Base-by-base conservation (phyloP, 306 rosid species). In the Sesbania bispinosa region DNA sequence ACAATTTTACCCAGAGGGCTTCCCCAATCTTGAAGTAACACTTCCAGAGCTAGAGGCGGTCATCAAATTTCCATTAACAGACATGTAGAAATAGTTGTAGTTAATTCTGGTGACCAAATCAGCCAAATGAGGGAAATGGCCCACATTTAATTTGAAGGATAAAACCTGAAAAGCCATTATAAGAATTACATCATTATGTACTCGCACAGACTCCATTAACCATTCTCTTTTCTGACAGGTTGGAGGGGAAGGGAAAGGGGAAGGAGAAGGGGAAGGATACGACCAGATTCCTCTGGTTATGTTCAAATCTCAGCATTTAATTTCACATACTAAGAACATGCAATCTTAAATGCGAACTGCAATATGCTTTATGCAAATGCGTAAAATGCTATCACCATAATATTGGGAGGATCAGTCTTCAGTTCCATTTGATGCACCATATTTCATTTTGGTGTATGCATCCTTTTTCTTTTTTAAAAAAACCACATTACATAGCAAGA, bases 61-160 rank as follows among this genome's bases (percentile, higher is more conserved):
- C 94, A 77, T 85, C 74, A 90, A 55, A 88, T 87, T 90, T 59
- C 99, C 99, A 76, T 76, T 82, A 64, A 88, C 88, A 42, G 99
- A 87, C 97, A 94, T 90, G 81, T 94, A 94, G 78, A 87, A 94
- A 74, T 90, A 81, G 83, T 91, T 94, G 79, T 94, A 89, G 77
- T 94, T 94, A 76, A 94, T 94, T 78, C 98, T 81, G 21, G 97
- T 90, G 54, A 94, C 97, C 84, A 94, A 80, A 80, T 94, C 98
- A 57, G 96, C 98, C 77, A 94, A 79, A 84, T 94, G 97, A 58
- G 98, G 98, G 38, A 94, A 94, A 86, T 90, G 90, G 23, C 98
- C 98, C 38, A 94, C 94, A 59, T 94, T 94, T 43, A 94, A 88
- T 84, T 89, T 94, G 96, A 89, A 87, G 11, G 97, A 94, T 58